Evolutionary conservation across 805 yeast genomes (phyloP), one percentile per base, ranked within the genome.

Genomic region (Ogataea corticis): DNA sequence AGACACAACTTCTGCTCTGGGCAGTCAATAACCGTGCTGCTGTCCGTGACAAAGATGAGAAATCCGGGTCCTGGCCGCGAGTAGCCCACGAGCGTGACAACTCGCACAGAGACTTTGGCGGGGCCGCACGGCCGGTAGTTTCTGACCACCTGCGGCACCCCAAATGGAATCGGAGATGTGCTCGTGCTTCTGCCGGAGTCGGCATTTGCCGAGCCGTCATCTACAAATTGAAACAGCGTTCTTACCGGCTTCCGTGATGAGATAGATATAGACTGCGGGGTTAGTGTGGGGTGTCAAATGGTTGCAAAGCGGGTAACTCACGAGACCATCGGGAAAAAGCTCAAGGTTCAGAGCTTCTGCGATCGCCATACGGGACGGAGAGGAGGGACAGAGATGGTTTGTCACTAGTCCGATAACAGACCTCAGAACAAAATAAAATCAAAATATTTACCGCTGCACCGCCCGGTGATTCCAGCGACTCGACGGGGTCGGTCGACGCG

Each of bases 41-140:
- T 33, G 14, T 50, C 36, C 7, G 57, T 45, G 18, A 51, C 54
- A 42, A 56, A 52, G 10, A 59, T 34, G 28, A 59, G 45, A 36
- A 47, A 50, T 3, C 57, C 58, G 10, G 42, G 38, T 15, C 54
- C 53, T 19, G 56, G 29, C 12, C 30, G 35, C 14, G 47, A 38
- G 27, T 31, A 48, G 1, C 61, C 60, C 4, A 54, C 28, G 4
- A 58, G 38, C 28, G 44, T 30, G 10, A 38, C 16, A 9, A 15
- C 39, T 7, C 11, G 32, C 3, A 40, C 9, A 32, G 23, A 5
- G 25, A 17, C 10, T 4, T 15, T 14, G 4, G 40, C 18, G n/a
- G 40, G 32, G 5, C 4, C 21, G 12, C 3, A 3, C 7, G 40
- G 40, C 18, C 25, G 25, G 40, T 27, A 28, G 10, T 27, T 27